Evolutionary conservation across 805 yeast genomes (phyloP).

Genomic region (Spathaspora arborariae): DNA sequence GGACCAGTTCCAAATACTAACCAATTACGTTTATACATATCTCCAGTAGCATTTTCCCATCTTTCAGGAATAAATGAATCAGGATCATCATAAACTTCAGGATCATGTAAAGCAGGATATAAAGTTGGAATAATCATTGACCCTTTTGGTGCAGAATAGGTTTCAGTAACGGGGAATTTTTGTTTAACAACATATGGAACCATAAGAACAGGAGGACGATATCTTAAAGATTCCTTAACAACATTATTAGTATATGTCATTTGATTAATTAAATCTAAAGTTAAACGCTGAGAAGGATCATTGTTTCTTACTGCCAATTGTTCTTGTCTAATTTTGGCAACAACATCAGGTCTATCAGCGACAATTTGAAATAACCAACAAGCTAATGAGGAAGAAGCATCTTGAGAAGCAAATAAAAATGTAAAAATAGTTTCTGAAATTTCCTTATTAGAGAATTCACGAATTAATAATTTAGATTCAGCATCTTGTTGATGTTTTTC

Average conservation of each 20-base stretch:
- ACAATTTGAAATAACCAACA: slow-evolving; percentile 98
- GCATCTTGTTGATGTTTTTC: slow-evolving; percentile 46
- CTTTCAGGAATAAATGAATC: slow-evolving; percentile 95
- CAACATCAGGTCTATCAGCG: slow-evolving; percentile 92
- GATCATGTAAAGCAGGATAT: slow-evolving; percentile 96
- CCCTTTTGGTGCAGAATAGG: slow-evolving; percentile 93
- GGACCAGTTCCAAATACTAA: slow-evolving; percentile 97
- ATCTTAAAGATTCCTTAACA: slow-evolving; percentile 87
- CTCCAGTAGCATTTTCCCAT: slow-evolving; percentile 84
- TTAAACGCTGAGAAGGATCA: slow-evolving; percentile 60
- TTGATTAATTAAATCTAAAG: slow-evolving; percentile 70
- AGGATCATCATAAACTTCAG: slow-evolving; percentile 93
- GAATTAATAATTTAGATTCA: slow-evolving; percentile 57
- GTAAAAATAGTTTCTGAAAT: slow-evolving; percentile 96
- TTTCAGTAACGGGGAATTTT: slow-evolving; percentile 75
- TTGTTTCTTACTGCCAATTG: slow-evolving; percentile 79
- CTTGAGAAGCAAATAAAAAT: slow-evolving; percentile 95
- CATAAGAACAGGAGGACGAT: slow-evolving; percentile 97
- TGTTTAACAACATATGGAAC: slow-evolving; percentile 94
- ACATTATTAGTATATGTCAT: slow-evolving; percentile 90
- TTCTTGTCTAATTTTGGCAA: slow-evolving; percentile 83
- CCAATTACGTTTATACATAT: slow-evolving; percentile 83
- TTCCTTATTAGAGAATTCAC: slow-evolving; percentile 86
- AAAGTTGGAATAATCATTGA: slow-evolving; percentile 94
- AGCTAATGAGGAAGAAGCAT: slow-evolving; percentile 94